Base-by-base conservation (phyloP, 805 yeast species). In the Saccharomycopsis fermentans region DNA sequence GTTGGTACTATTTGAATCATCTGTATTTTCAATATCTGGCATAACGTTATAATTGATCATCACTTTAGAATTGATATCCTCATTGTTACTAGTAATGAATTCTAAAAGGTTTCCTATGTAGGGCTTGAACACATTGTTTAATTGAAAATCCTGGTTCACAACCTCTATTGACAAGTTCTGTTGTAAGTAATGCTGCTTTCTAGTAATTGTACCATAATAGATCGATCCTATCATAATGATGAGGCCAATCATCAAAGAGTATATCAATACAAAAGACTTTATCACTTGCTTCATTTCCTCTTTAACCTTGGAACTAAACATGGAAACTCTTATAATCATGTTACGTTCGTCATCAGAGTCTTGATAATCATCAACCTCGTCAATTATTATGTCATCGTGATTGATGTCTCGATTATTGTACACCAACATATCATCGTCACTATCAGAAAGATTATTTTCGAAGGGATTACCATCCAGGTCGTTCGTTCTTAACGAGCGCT, bases 201-300 rank as follows among this genome's bases (percentile, higher is more conserved):
- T 47, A 21, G 50, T 48, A 11, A 60, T 34, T 12, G 61, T 58
- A 8, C 59, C 63, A 40, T 60, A 60, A 27, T 51, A 60, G 5
- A 60, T 35, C 24, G 60, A 57, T 4, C 63, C 63, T 37, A 60
- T 58, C 14, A 50, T 35, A 21, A 60, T 56, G 16, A 60, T 50
- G 19, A 60, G 56, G 6, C 54, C 34, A 19, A 60, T 34, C 61
- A 60, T 60, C 17, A 60, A 37, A 5, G 57, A 53, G 29, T 60
- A 60, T 17, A 60, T 60, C 6, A 50, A 55, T 3, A 60, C 19
- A 54, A 60, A 60, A 37, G 58, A 47, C 35, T 56, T 55, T 21
- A 58, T 17, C 12, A 60, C 29, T 26, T 58, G 51, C 17, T n/a
- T 55, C 58, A 56, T 55, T 34, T 60, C 55, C 14, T 27, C 27